Percentiles rank a stretch among this genome's conserved stretches.
Conservation (phyloP, 2,329 filamentous ascomycete species). For the Xylaria sp. region DNA sequence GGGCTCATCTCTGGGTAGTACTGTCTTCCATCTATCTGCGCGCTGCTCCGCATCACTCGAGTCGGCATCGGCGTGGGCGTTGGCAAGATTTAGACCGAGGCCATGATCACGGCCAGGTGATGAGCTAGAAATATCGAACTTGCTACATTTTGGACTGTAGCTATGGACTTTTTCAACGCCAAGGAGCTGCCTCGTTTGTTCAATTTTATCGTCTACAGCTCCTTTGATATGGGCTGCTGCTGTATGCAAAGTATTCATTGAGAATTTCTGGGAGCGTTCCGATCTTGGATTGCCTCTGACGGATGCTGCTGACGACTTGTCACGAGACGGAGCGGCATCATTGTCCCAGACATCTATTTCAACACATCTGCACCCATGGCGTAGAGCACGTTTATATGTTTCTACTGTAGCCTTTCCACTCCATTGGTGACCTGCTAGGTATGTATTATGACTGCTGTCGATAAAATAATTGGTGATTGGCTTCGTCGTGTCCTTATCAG, state of each 20-base stretch:
- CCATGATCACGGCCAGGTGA: conserved; percentile 35
- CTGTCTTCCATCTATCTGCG: conserved; percentile 41
- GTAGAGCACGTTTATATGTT: conserved; percentile 77
- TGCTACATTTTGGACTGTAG: conserved; percentile 45
- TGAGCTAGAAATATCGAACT: conserved; percentile 35
- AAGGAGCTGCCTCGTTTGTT: conserved; percentile 47
- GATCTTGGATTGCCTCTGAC: conserved; percentile 51
- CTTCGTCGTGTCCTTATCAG: conserved; percentile 67
- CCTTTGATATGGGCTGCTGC: conserved; percentile 55
- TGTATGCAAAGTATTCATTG: conserved; percentile 59
- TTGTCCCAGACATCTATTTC: conserved; percentile 97
- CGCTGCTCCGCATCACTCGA: conserved; percentile 36
- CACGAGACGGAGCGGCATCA: conserved; percentile 51
- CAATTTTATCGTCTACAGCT: conserved; percentile 50
- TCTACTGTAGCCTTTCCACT: conserved; percentile 80
- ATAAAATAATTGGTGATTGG: conserved; percentile 92
- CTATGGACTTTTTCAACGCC: conserved; percentile 47
- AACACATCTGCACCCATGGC: conserved; percentile 84
- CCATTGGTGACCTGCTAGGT: conserved; percentile 86
- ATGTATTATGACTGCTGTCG: conserved; percentile 95
- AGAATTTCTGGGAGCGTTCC: conserved; percentile 60
- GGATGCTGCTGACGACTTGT: conserved; percentile 47
- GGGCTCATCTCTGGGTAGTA: conserved; percentile 68
- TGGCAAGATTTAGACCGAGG: conserved; percentile 28
- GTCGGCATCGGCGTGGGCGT: conserved; percentile 19